Evolutionary conservation across 23 red algal species (phyloP).

Genomic region (Agarophyton chilense): DNA sequence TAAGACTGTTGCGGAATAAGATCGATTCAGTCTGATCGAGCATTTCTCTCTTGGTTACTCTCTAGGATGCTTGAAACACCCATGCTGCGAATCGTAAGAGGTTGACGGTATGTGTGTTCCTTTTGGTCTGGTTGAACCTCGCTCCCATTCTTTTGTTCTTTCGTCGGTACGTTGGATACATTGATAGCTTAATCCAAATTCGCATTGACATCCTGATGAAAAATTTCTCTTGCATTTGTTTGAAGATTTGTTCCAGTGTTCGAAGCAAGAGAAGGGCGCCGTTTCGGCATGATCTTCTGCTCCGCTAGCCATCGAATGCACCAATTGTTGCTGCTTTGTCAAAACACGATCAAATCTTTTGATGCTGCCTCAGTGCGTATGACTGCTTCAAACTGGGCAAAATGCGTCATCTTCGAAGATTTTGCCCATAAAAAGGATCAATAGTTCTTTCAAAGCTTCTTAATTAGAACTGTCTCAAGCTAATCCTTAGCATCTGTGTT

Average conservation of each 20-base stretch:
- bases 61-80: no score
- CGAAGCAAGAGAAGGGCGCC: not conserved
- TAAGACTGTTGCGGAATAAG: no score
- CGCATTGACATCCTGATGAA: no score
- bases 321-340: slow-evolving; percentile 1
- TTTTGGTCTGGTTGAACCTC: no score
- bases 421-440: not conserved
- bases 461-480: not conserved
- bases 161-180: no score
- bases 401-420: not conserved
- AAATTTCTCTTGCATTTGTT: not conserved
- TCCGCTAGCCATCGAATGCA: not conserved
- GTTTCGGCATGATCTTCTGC: slow-evolving; percentile 15
- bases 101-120: no score
- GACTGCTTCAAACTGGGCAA: slow-evolving; percentile 10
- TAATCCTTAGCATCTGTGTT: slow-evolving; percentile 24
- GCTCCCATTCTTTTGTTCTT: no score
- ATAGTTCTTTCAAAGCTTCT: slow-evolving; percentile 5
- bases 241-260: no score
- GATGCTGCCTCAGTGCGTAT: not conserved
- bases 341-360: slow-evolving; percentile 6
- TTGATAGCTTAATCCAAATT: no score
- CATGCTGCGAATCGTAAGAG: no score
- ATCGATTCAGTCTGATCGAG: no score
- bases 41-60: no score